Percentiles rank a stretch among this genome's conserved stretches.
phyloP scores from a whole-genome alignment of 257 asterid genomes.

The Ilex asprella region DNA sequence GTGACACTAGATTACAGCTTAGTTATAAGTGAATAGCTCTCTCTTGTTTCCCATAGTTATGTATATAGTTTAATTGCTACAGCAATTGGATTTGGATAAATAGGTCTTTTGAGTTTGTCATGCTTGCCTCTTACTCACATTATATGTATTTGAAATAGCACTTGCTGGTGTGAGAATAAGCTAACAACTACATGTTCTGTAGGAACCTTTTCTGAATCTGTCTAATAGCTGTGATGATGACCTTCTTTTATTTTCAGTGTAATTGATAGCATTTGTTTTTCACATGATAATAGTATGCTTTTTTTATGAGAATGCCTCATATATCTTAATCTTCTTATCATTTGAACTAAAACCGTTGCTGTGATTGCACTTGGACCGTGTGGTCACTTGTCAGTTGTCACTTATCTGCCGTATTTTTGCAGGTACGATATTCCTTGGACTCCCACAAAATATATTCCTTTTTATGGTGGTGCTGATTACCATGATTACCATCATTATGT shows the following conservation, averaged over 20 bases:
- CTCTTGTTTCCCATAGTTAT: no score
- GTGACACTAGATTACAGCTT: no score
- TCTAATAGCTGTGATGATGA: no score
- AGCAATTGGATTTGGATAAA: no score
- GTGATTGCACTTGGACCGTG: background rate
- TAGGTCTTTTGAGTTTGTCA: no score
- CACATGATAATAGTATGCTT: background rate
- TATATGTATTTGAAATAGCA: no score
- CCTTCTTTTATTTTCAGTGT: no score
- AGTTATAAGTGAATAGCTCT: no score
- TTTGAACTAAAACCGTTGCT: background rate
- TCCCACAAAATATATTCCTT: slow-evolving; percentile 80
- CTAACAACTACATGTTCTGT: slow-evolving; percentile 9
- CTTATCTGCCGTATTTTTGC: background rate
- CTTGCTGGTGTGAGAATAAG: no score
- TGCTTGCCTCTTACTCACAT: no score
- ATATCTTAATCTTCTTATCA: background rate
- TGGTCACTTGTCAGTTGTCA: slow-evolving; percentile 7
- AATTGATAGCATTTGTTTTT: no score
- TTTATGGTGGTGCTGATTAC: slow-evolving; percentile 95
- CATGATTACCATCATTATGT: slow-evolving; percentile 99
- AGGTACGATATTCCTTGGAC: slow-evolving; percentile 97
- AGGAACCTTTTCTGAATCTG: slow-evolving; percentile 17
- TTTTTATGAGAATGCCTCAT: background rate
- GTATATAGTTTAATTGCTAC: no score